These are phyloP conservation scores for Penicillium sp. DNA, from an alignment of 2,329 filamentous ascomycete genomes.

Conservation along the genomic window DNA sequence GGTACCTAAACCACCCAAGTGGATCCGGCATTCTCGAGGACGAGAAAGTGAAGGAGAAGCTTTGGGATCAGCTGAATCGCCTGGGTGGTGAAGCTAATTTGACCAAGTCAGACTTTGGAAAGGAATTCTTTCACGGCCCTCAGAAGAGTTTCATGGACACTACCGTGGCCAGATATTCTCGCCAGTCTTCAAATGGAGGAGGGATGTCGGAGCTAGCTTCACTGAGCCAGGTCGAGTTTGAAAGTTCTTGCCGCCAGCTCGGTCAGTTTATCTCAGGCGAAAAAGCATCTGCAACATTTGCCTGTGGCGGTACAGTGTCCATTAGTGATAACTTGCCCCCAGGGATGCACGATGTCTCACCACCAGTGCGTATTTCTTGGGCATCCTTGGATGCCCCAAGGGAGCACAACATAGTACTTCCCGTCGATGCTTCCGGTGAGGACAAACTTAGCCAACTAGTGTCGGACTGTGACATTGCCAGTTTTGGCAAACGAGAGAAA, in stretches of 20 bases:
- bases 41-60: not conserved
- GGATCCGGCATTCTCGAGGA: not conserved
- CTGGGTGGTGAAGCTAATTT: not conserved
- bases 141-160: not conserved
- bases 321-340: not conserved
- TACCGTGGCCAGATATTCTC: not conserved
- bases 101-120: not conserved
- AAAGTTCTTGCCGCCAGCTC: not conserved
- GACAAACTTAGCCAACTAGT: constrained; percentile 33
- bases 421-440: not conserved
- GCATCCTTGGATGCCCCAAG: not conserved
- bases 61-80: not conserved
- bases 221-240: not conserved
- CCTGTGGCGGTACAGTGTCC: not conserved
- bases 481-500: constrained; percentile 54
- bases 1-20: not conserved
- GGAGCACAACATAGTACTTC: not conserved
- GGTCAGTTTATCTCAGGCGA: not conserved
- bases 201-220: not conserved
- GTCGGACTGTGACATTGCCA: constrained; percentile 52
- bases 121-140: not conserved
- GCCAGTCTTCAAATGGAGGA: not conserved
- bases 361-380: constrained; percentile 5
- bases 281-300: constrained; percentile 1
- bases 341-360: not conserved